Percentiles rank a stretch among this genome's conserved stretches.
Conservation (phyloP, 768 basidiomycete species). For the Neoboletus brunneissimus region DNA sequence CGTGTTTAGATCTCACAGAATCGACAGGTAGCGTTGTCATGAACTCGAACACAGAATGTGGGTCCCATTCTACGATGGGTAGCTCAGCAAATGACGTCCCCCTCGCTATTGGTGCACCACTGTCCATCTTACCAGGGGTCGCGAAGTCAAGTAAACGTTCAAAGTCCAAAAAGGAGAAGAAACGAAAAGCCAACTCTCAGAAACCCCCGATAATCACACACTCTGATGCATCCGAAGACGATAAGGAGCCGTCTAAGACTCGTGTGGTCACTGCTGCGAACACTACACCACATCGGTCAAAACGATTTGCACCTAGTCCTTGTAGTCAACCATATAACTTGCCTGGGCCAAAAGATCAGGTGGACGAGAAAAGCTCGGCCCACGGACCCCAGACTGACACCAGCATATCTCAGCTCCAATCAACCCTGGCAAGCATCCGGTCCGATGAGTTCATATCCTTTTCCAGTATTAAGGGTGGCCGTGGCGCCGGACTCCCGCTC, state of each 20-base stretch:
- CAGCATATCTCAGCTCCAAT: background rate
- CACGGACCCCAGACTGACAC: background rate
- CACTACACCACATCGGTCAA: conserved; percentile 8
- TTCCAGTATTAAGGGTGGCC: background rate
- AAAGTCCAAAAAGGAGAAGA: conserved; percentile 7
- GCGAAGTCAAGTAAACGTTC: background rate
- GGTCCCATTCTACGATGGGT: background rate
- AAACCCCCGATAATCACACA: conserved; percentile 13
- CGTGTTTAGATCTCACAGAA: background rate
- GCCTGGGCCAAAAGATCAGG: background rate
- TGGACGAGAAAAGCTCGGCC: background rate
- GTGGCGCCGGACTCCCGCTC: background rate
- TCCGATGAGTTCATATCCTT: background rate
- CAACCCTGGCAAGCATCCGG: background rate
- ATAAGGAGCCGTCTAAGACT: conserved; percentile 3
- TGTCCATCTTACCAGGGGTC: background rate
- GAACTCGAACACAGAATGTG: background rate
- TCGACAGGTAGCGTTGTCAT: background rate
- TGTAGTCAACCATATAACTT: background rate
- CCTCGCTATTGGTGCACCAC: background rate
- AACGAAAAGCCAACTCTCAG: conserved; percentile 26
- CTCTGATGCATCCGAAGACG: conserved; percentile 26
- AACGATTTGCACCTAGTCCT: conserved; percentile 9
- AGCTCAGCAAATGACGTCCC: background rate
- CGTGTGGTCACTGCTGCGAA: background rate